phyloP scores from a whole-genome alignment of 306 rosid genomes.

The Lupinus albus region DNA sequence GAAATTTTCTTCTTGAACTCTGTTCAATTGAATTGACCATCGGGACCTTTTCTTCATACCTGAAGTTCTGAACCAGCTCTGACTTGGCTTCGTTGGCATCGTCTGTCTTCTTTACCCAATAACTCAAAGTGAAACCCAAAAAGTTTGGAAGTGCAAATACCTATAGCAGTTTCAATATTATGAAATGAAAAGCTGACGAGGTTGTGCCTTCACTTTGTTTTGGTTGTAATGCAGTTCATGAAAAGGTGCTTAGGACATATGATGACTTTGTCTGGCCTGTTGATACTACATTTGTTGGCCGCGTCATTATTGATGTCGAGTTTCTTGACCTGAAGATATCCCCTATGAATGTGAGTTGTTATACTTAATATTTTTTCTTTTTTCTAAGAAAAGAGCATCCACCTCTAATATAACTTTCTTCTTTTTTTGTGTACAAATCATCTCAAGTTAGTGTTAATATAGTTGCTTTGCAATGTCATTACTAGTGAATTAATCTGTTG shows the following conservation, averaged over 20 bases:
- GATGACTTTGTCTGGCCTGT: slow-evolving; percentile 86
- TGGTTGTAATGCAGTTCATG: slow-evolving; percentile 57
- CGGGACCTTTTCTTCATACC: neutral
- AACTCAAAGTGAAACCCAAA: neutral
- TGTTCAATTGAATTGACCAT: slow-evolving; percentile 15
- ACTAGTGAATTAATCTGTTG: too few relatives aligned
- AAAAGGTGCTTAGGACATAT: slow-evolving; percentile 62
- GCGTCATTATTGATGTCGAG: slow-evolving; percentile 78
- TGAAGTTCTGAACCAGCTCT: neutral
- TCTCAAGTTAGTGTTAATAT: too few relatives aligned
- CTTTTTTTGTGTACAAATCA: too few relatives aligned
- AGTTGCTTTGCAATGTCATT: too few relatives aligned
- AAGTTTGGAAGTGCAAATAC: slow-evolving; percentile 9
- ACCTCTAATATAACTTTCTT: neutral
- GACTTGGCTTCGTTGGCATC: neutral
- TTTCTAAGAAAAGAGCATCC: neutral
- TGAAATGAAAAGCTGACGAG: slow-evolving; percentile 13
- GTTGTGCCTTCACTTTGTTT: slow-evolving; percentile 13
- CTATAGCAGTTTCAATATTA: slow-evolving; percentile 29
- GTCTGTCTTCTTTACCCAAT: slow-evolving; percentile 7
- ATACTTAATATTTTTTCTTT: neutral
- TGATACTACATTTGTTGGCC: slow-evolving; percentile 66
- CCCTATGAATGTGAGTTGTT: slow-evolving; percentile 66
- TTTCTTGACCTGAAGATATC: slow-evolving; percentile 80
- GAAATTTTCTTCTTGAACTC: neutral